These are phyloP conservation scores for Fusarium sublunatum DNA, from an alignment of 2,329 filamentous ascomycete species.

Conservation along the genomic window DNA sequence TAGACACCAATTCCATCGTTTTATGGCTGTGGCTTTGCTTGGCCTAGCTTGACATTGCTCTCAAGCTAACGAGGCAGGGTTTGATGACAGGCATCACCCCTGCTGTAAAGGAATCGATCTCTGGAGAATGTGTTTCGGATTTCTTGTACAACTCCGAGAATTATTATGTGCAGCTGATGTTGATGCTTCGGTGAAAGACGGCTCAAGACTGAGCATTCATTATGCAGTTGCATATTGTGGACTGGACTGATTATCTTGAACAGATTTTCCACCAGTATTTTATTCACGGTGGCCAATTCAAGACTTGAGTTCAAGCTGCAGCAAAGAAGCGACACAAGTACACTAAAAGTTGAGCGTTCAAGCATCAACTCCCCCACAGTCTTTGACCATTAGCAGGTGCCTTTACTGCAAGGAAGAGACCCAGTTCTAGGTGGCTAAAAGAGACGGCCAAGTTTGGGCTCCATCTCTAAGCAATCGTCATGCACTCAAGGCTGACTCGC, in stretches of 20 bases:
- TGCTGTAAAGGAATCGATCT: conserved; percentile 21
- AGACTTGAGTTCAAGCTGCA: conserved; percentile 11
- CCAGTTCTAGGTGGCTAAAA: conserved; percentile 5
- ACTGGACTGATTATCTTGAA: background rate
- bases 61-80: conserved; percentile 13
- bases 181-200: conserved; percentile 5
- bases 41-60: conserved; percentile 23
- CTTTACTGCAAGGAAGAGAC: background rate
- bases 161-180: background rate
- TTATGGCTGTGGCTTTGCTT: conserved; percentile 16
- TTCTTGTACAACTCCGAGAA: conserved; percentile 1
- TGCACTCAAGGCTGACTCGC: conserved; percentile 33
- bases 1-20: conserved; percentile 5
- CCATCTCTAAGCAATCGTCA: conserved; percentile 19
- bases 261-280: conserved; percentile 18
- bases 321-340: conserved; percentile 21
- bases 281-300: conserved; percentile 39
- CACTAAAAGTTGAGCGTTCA: conserved; percentile 20
- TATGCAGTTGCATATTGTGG: background rate
- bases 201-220: background rate
- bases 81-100: conserved; percentile 25
- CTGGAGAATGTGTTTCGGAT: conserved; percentile 12
- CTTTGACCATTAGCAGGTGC: background rate
- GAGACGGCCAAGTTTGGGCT: conserved; percentile 9
- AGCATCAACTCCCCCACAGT: conserved; percentile 10